These are phyloP conservation scores for Globisporangium parvum DNA, from an alignment of 352 stramenopile genomes.

Conservation along the genomic window DNA sequence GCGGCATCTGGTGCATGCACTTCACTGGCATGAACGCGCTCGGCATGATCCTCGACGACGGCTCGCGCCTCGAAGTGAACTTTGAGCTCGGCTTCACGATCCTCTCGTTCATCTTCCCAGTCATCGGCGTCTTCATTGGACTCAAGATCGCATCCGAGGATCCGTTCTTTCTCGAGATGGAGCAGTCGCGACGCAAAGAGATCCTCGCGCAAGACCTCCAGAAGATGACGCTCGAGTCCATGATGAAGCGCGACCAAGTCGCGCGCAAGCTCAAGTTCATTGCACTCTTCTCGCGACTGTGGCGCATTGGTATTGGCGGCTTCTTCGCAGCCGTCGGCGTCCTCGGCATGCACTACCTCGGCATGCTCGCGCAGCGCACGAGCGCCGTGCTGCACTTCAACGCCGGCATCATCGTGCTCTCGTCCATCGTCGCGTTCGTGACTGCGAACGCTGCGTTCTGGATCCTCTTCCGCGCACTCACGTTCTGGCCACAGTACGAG, in stretches of 20 bases:
- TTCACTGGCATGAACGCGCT: conserved; percentile 66
- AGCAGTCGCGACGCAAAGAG: conserved; percentile 31
- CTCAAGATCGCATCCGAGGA: conserved; percentile 49
- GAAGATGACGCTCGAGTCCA: conserved; percentile 31
- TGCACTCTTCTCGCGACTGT: conserved; percentile 54
- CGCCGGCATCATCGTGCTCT: conserved; percentile 34
- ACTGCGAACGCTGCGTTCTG: conserved; percentile 57
- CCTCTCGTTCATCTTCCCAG: conserved; percentile 45
- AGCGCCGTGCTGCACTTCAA: conserved; percentile 33
- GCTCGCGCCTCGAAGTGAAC: conserved; percentile 27
- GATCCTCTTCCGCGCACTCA: conserved; percentile 64
- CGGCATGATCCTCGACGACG: conserved; percentile 26
- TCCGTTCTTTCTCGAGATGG: conserved; percentile 57
- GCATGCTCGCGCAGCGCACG: conserved; percentile 58
- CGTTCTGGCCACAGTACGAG: conserved; percentile 56
- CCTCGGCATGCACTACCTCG: conserved; percentile 72
- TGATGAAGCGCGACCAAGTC: conserved; percentile 45
- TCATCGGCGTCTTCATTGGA: conserved; percentile 48
- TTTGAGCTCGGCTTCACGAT: conserved; percentile 55
- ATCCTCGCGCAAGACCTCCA: conserved; percentile 28
- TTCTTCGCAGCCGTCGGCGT: conserved; percentile 52
- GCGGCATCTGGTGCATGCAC: conserved; percentile 71
- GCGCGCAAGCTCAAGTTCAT: conserved; percentile 44
- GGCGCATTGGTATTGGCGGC: conserved; percentile 38
- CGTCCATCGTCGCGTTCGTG: conserved; percentile 47